Base-by-base conservation (phyloP, 306 rosid genomes). In the Canavalia gladiata region DNA sequence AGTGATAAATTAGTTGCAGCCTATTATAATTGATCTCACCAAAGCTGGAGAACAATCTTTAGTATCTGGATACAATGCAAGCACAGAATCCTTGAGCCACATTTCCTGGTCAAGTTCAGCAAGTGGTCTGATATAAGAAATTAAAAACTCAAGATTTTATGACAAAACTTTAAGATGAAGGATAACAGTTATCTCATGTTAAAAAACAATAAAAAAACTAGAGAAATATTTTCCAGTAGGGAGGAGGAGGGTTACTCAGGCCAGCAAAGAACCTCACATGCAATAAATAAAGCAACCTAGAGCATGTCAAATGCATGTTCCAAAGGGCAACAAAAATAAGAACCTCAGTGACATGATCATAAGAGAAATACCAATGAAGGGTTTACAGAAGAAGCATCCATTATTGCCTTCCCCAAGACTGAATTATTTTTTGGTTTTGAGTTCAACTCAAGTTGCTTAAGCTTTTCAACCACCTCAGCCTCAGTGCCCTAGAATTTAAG, bases 71-170 rank as follows among this genome's bases (percentile, higher is more conserved):
- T 90, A 96, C 76, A 85, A 84, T 63, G 83, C 81, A 80, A 96
- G 99, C 77, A 92, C 90, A 70, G 84, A 79, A 78, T 92, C 97
- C 90, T 93, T 92, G 88, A 96, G 86, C 99, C 99, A 96, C 84
- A 75, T 79, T 92, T 96, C 98, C 99, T 95, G 91, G 78, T 86
- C 82, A 89, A 80, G 79, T 78, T 79, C 89, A 91, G 88, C 82
- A 83, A 86, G 81, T 77, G 72, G 87, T 84, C 88, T 58, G 74
- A 84, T 79, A 87, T 83, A 74, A 88, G 91, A 83, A 86, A 72
- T 79, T 11, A 78, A 74, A 64, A 83, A 57, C 78, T 82, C 46
- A 59, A 73, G 84, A 84, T 67, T 72, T 56, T 78, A 85, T 83
- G 83, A 47, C 75, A 55, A 33, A 82, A 78, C 66, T 12, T 43